phyloP scores from a whole-genome alignment of 2,329 filamentous ascomycete genomes.

The Monilinia fructigena region DNA sequence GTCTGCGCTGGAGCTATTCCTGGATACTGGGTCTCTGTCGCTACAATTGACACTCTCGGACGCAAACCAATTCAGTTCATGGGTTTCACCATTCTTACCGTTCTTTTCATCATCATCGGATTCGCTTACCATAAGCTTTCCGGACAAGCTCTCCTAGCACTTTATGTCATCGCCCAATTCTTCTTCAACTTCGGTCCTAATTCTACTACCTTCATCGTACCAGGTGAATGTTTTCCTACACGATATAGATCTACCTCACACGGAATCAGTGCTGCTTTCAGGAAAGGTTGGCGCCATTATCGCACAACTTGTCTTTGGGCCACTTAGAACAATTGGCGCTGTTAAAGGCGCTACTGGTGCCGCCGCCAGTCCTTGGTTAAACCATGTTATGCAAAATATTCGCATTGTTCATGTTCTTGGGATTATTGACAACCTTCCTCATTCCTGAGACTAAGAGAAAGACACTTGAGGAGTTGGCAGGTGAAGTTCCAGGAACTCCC shows the following conservation, averaged over 20 bases:
- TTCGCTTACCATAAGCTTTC: conserved; percentile 56
- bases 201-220: conserved; percentile 73
- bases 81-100: conserved; percentile 60
- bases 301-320: conserved; percentile 53
- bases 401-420: conserved; percentile 75
- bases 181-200: conserved; percentile 68
- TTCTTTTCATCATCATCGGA: conserved; percentile 62
- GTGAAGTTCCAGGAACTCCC: conserved; percentile 20
- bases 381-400: conserved; percentile 78
- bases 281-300: conserved; percentile 43
- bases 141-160: conserved; percentile 53
- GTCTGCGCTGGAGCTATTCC: conserved; percentile 76
- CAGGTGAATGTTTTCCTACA: conserved; percentile 55
- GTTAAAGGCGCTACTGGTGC: conserved; percentile 29
- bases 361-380: conserved; percentile 55
- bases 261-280: conserved; percentile 41
- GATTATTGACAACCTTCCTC: conserved; percentile 64
- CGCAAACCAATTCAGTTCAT: conserved; percentile 73
- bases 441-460: conserved; percentile 75
- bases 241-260: conserved; percentile 42
- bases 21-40: conserved; percentile 77
- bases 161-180: conserved; percentile 66
- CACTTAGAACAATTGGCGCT: conserved; percentile 47
- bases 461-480: conserved; percentile 63
- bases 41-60: conserved; percentile 72